Percentiles rank a stretch among this genome's conserved stretches.
Conservation (phyloP, 441 rosid species). For the Erysimum pusillum region DNA sequence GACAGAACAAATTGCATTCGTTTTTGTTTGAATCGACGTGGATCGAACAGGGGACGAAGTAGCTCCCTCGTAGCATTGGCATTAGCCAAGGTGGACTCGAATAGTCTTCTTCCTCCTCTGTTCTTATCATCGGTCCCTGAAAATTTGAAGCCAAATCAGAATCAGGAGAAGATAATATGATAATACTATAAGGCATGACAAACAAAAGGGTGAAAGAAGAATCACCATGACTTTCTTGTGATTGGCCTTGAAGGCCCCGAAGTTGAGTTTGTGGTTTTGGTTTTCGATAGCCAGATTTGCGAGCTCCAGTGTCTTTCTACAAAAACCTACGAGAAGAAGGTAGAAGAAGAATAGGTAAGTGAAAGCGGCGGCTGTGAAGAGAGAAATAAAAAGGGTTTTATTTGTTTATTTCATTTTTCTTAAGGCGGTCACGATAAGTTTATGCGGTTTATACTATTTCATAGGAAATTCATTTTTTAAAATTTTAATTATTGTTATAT, state of each 20-base stretch:
- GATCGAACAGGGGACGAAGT: constrained; percentile 66
- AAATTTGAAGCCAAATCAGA: constrained; percentile 4
- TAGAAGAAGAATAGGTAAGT: constrained; percentile 33
- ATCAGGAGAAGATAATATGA: not conserved
- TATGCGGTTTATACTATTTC: constrained; percentile 48
- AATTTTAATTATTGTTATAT: not conserved
- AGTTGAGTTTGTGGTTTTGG: constrained; percentile 36
- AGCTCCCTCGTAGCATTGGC: constrained; percentile 70
- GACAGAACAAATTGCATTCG: constrained; percentile 87
- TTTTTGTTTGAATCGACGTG: constrained; percentile 73
- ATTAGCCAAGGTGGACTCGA: constrained; percentile 84
- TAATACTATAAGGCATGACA: not conserved
- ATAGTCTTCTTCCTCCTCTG: constrained; percentile 36
- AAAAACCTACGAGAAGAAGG: constrained; percentile 24
- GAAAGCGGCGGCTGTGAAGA: constrained; percentile 50
- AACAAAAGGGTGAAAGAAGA: constrained; percentile 11
- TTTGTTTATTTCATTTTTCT: constrained; percentile 14
- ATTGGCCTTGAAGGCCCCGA: constrained; percentile 46
- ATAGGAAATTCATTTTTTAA: constrained; percentile 20
- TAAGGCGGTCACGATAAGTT: constrained; percentile 47
- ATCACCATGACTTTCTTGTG: constrained; percentile 52
- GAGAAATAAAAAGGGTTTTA: constrained; percentile 35
- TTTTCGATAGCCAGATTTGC: constrained; percentile 45
- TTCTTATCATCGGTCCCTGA: constrained; percentile 43
- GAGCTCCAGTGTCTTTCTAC: constrained; percentile 31